Evolutionary conservation across 2,329 filamentous ascomycete genomes (phyloP), one percentile per base, ranked within the genome.

Genomic region (Sclerotinia borealis): DNA sequence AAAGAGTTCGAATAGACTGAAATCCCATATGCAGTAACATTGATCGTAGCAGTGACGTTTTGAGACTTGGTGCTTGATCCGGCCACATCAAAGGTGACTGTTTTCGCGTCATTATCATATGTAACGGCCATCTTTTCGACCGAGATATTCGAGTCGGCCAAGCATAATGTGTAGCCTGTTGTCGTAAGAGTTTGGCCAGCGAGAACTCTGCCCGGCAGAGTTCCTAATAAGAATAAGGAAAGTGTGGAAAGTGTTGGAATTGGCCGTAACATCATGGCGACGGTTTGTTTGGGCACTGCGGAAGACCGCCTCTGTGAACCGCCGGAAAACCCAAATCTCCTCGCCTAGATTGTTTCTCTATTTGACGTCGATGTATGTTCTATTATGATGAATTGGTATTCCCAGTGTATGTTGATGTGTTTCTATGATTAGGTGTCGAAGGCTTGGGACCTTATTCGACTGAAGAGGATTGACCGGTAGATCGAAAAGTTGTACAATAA

Each of bases 1-100:
- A 98, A 96, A 4, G 78, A 79, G 65, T 91, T 90, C 45, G 83
- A 80, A 77, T 96, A 98, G 29, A 97, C 85, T 66, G 89, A 77
- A 64, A 85, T 85, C 65, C 95, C 95, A 73, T 98, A 98, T 10
- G 71, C 71, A 3, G 69, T 72, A 3, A 78, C 69, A 58, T 69
- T 69, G 48, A 71, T 39, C 19, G 79, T 79, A 17, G 92, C 93
- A 62, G 83, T 90, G 65, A 98, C 91, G 69, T 96, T 93, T 75
- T 95, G 91, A 69, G 83, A 76, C 74, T 84, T 84, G 61, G 77
- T 77, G 74, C 90, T 97, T 65, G 83, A 86, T 66, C 93, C 95
- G 39, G 87, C 85, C 27, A 97, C 84, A 74, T 98, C 87, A 76
- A 97, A 98, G 4, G 79, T 84, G 66, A 98, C 83, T 55, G 83